Evolutionary conservation across 2,329 filamentous ascomycete genomes (phyloP).

Genomic region (Periconia sp.): DNA sequence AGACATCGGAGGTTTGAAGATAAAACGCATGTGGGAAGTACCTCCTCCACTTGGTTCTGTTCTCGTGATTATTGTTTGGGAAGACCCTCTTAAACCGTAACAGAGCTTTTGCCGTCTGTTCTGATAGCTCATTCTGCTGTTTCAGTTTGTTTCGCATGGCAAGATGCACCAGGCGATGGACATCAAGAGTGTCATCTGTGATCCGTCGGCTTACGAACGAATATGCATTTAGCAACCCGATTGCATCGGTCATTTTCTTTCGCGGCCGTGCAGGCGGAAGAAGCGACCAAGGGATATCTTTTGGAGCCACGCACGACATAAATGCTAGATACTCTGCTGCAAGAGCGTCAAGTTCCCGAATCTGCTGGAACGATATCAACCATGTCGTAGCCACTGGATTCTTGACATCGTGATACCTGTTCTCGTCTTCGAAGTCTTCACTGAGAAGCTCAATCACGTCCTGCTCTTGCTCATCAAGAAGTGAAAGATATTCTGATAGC

Average conservation of each 20-base stretch:
- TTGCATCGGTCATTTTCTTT: slow-evolving; percentile 12
- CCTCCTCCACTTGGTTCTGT: slow-evolving; percentile 20
- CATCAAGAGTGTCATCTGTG: slow-evolving; percentile 8
- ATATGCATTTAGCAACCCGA: slow-evolving; percentile 14
- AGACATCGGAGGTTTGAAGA: slow-evolving; percentile 7
- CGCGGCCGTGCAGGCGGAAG: slow-evolving; percentile 9
- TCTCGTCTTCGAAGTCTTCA: slow-evolving; percentile 24
- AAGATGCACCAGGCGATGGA: slow-evolving; percentile 18
- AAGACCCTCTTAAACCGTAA: slow-evolving; percentile 13
- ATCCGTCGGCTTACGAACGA: slow-evolving; percentile 9
- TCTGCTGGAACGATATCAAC: slow-evolving; percentile 48
- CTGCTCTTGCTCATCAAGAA: slow-evolving; percentile 22
- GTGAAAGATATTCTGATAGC: slow-evolving; percentile 7
- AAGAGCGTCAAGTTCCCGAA: slow-evolving; percentile 18
- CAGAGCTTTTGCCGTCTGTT: slow-evolving; percentile 12
- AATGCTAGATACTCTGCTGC: slow-evolving; percentile 49
- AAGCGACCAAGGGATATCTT: slow-evolving; percentile 13
- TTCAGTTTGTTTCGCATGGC: slow-evolving; percentile 9
- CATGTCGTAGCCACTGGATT: slow-evolving; percentile 48
- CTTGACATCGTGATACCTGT: slow-evolving; percentile 20
- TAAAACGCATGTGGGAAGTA: slow-evolving; percentile 14
- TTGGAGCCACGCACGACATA: slow-evolving; percentile 43
- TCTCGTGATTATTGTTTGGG: slow-evolving; percentile 12
- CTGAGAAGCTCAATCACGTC: slow-evolving; percentile 39
- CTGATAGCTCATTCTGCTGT: slow-evolving; percentile 1